Conservation (phyloP, 2,329 filamentous ascomycete species). For the Aspergillus transmontanensis region DNA sequence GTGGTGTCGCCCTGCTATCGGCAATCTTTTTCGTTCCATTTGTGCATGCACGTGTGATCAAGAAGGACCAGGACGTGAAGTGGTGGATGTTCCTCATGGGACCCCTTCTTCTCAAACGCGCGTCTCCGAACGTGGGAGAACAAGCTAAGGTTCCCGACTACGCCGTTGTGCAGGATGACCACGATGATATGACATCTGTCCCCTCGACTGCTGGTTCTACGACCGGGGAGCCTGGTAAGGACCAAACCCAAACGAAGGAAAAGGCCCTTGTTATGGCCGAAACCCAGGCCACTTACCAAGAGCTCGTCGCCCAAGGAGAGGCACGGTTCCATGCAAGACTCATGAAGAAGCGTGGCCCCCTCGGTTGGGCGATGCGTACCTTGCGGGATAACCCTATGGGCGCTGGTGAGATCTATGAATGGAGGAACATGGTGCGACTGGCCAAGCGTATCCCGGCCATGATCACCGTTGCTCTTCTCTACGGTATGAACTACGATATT, state of each 20-base stretch:
- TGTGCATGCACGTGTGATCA: conserved; percentile 67
- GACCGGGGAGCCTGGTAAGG: conserved; percentile 14
- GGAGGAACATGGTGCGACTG: conserved; percentile 67
- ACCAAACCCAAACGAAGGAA: conserved; percentile 33
- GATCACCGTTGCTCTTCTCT: conserved; percentile 64
- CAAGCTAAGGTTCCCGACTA: conserved; percentile 70
- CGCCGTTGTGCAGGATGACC: conserved; percentile 69
- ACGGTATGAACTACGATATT: conserved; percentile 81
- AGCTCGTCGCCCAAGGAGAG: conserved; percentile 60
- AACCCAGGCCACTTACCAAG: conserved; percentile 59
- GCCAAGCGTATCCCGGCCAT: conserved; percentile 69
- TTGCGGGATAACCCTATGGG: conserved; percentile 75
- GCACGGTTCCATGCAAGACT: conserved; percentile 65
- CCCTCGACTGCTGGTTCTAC: conserved; percentile 8
- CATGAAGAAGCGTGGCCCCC: conserved; percentile 62
- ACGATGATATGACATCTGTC: conserved; percentile 50
- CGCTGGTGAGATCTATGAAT: conserved; percentile 72
- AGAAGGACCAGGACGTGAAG: conserved; percentile 66
- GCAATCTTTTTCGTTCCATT: conserved; percentile 74
- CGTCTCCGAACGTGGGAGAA: conserved; percentile 56
- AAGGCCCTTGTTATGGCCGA: conserved; percentile 51
- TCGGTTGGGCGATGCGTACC: conserved; percentile 82
- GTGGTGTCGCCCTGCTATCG: conserved; percentile 61
- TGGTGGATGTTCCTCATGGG: conserved; percentile 66
- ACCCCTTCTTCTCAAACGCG: conserved; percentile 65